Conservation (phyloP, 306 rosid genomes). For the apple (Malus domestica) region DNA sequence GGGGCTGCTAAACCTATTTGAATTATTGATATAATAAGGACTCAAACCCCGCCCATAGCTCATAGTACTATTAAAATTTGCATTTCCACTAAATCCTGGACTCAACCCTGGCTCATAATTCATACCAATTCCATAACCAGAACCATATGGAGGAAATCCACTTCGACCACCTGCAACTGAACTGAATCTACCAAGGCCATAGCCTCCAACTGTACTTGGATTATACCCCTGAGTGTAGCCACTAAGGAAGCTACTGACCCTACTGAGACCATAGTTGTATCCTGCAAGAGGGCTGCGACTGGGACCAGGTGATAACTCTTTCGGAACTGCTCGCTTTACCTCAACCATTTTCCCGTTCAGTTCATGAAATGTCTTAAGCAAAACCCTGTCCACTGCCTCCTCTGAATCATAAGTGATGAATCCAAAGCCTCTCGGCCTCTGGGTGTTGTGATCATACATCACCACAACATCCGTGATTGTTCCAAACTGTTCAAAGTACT, state of each 20-base stretch:
- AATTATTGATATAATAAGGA: constrained; percentile 65
- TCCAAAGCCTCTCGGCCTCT: constrained; percentile 97
- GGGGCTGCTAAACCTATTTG: constrained; percentile 62
- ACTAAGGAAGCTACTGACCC: constrained; percentile 78
- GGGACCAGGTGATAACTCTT: constrained; percentile 91
- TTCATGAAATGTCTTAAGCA: constrained; percentile 84
- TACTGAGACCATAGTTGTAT: constrained; percentile 58
- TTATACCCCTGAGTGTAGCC: constrained; percentile 80
- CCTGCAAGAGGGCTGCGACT: constrained; percentile 79
- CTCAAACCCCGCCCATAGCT: constrained; percentile 74
- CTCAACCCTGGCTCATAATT: constrained; percentile 73
- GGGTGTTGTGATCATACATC: constrained; percentile 98
- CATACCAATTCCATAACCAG: constrained; percentile 82
- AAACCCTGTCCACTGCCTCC: constrained; percentile 89
- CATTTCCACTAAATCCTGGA: constrained; percentile 75
- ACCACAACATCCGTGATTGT: constrained; percentile 96
- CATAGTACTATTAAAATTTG: constrained; percentile 56
- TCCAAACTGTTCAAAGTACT: constrained; percentile 93
- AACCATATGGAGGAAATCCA: constrained; percentile 70
- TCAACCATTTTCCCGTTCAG: constrained; percentile 98
- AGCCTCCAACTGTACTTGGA: constrained; percentile 69
- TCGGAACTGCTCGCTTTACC: constrained; percentile 99
- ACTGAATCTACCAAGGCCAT: constrained; percentile 87
- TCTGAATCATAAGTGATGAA: constrained; percentile 94
- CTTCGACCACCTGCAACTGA: constrained; percentile 74